A percentile compares a stretch with the other conserved stretches of the same genome.
Evolutionary conservation across 441 rosid species (phyloP).

Genomic region (Biscutella auriculata): DNA sequence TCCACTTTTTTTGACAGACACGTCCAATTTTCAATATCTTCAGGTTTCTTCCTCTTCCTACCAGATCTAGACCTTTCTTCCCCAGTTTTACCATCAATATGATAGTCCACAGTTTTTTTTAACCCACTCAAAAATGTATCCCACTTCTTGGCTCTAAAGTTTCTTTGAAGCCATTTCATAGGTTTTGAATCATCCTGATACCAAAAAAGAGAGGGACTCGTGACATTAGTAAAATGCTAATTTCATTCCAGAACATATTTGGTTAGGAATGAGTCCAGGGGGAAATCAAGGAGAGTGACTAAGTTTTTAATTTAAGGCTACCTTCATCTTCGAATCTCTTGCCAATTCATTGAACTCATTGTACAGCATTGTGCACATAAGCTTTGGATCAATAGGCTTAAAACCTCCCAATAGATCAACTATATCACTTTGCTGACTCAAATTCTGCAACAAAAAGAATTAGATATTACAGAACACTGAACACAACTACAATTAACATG

Average conservation of each 20-base stretch:
- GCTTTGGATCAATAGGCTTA: constrained; percentile 80
- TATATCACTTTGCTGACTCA: constrained; percentile 98
- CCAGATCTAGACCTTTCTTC: constrained; percentile 30
- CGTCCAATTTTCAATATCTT: constrained; percentile 42
- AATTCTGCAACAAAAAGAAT: constrained; percentile 44
- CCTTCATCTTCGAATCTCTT: constrained; percentile 35
- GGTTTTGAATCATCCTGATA: constrained; percentile 40
- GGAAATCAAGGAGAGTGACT: constrained; percentile 26
- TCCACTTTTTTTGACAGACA: constrained; percentile 43
- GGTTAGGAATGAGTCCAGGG: not conserved
- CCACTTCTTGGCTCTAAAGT: constrained; percentile 53
- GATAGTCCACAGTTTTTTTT: constrained; percentile 29
- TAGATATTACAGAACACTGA: not conserved
- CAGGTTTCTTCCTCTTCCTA: constrained; percentile 64
- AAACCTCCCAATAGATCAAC: constrained; percentile 96
- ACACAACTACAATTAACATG: constrained; percentile 1
- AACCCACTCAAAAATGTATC: constrained; percentile 38
- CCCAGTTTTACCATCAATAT: constrained; percentile 16
- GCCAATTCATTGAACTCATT: constrained; percentile 64
- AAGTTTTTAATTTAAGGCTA: not conserved
- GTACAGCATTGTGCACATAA: constrained; percentile 57
- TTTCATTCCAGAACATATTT: constrained; percentile 2
- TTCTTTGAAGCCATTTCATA: constrained; percentile 37
- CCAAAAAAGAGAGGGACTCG: constrained; percentile 19
- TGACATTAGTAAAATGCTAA: constrained; percentile 14